Evolutionary conservation across 306 rosid genomes (phyloP).

Genomic region (Castanea sativa): DNA sequence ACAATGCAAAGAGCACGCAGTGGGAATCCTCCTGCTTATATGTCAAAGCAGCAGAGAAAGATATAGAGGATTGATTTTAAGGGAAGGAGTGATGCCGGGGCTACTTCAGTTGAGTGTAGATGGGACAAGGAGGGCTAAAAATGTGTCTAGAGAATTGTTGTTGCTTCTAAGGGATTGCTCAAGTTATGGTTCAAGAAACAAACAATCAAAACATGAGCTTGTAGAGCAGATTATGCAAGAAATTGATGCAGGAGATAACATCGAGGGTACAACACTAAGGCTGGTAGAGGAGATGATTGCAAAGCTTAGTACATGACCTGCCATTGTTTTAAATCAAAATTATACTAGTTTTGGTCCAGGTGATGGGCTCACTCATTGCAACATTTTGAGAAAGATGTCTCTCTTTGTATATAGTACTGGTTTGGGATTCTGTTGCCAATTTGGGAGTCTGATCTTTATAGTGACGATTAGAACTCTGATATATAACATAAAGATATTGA

Average conservation of each 20-base stretch:
- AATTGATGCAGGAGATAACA: conserved; percentile 63
- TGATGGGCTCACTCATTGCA: background rate
- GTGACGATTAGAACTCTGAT: conserved; percentile 3
- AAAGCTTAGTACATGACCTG: conserved; percentile 47
- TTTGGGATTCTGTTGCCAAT: conserved; percentile 14
- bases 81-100: conserved; percentile 84
- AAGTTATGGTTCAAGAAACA: conserved; percentile 32
- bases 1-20: conserved; percentile 64
- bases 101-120: conserved; percentile 78
- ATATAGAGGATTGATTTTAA: conserved; percentile 60
- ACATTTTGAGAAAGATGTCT: background rate
- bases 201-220: conserved; percentile 38
- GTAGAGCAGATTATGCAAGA: conserved; percentile 64
- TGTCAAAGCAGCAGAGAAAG: conserved; percentile 74
- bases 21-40: conserved; percentile 50
- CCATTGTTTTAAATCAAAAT: background rate
- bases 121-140: conserved; percentile 63
- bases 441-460: conserved; percentile 7
- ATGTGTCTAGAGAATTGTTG: conserved; percentile 48
- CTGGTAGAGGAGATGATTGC: conserved; percentile 82
- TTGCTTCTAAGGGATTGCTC: conserved; percentile 65
- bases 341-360: background rate
- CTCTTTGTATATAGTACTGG: conserved; percentile 34
- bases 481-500: background rate
- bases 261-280: conserved; percentile 45